Evolutionary conservation across 331 rosid species (phyloP), one percentile per base, ranked within the genome.

Genomic region (Malus hybrid): DNA sequence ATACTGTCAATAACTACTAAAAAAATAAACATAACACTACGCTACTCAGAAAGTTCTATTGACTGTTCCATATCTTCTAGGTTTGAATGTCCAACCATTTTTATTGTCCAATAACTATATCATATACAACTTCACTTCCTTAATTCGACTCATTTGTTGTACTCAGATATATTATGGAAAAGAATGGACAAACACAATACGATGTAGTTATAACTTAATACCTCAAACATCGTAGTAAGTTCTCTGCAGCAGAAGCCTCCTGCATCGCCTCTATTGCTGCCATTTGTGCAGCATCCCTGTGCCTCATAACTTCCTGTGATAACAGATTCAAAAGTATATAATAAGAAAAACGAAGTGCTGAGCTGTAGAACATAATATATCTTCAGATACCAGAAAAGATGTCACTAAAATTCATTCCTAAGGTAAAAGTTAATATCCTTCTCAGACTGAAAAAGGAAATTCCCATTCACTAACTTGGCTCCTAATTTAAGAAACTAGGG

Each of bases 171-270:
- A 7, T 24, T 20, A 11, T 2, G 1, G 29, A 57, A 57, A 57
- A n/a, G 28, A 22, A 57, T 20, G 62, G 62, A 56, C 24, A n/a
- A n/a, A 57, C 13, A n/a, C 28, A 73, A 36, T 36, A 39, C 61
- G 54, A 19, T 22, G 19, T 39, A 34, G 44, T 14, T 16, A 24
- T 82, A 91, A 97, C 96, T 89, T 16, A 24, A 24, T 83, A 93
- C 98, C 96, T 89, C 71, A 93, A 87, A 80, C 98, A 91, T 28
- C 80, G 92, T 68, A 93, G 85, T 69, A 91, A 76, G 83, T 82
- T 89, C 77, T 93, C 98, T n/a, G 97, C 87, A 33, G 88, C 88
- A 6, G 97, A 88, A 62, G 96, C 98, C 81, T 93, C 98, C 81
- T 91, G 97, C 73, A 93, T 84, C 8, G 98, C 98, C 83, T 91